phyloP scores from a whole-genome alignment of 805 yeast species.

The Metschnikowia shivogae region DNA sequence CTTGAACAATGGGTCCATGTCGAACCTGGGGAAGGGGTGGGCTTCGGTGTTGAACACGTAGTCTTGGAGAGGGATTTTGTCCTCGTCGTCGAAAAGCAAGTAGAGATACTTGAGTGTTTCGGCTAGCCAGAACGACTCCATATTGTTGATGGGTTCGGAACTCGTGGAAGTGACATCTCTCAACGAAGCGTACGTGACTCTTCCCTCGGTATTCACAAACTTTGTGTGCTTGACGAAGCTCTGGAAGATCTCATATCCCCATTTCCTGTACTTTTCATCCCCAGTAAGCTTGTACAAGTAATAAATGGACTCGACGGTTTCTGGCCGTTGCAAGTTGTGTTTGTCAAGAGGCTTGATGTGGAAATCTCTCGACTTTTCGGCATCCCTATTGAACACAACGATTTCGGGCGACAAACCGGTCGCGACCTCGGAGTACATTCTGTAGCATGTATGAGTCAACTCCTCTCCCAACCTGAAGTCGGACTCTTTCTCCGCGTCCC shows the following conservation, averaged over 20 bases:
- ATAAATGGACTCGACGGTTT: slow-evolving; percentile 86
- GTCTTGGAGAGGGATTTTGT: slow-evolving; percentile 59
- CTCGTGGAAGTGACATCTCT: slow-evolving; percentile 58
- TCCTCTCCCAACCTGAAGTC: slow-evolving; percentile 73
- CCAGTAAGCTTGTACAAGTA: slow-evolving; percentile 75
- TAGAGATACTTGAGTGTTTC: slow-evolving; percentile 81
- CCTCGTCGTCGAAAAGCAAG: slow-evolving; percentile 47
- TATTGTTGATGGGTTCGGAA: slow-evolving; percentile 59
- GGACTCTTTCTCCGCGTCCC: slow-evolving; percentile 55
- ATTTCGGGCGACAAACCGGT: slow-evolving; percentile 89
- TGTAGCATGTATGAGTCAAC: slow-evolving; percentile 75
- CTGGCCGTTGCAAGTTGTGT: slow-evolving; percentile 90
- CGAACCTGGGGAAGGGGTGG: slow-evolving; percentile 81
- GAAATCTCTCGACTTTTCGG: slow-evolving; percentile 49
- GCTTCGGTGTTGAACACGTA: slow-evolving; percentile 90
- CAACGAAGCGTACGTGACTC: slow-evolving; percentile 55
- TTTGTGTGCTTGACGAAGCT: slow-evolving; percentile 60
- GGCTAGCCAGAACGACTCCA: slow-evolving; percentile 92
- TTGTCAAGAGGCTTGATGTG: slow-evolving; percentile 64
- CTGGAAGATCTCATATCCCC: slow-evolving; percentile 86
- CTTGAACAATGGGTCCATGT: slow-evolving; percentile 44
- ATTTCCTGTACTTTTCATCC: slow-evolving; percentile 74
- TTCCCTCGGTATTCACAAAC: slow-evolving; percentile 40
- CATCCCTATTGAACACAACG: slow-evolving; percentile 70
- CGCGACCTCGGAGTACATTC: slow-evolving; percentile 67